phyloP scores from a whole-genome alignment of 2,329 filamentous ascomycete genomes.

The Bipolaris zeicola region DNA sequence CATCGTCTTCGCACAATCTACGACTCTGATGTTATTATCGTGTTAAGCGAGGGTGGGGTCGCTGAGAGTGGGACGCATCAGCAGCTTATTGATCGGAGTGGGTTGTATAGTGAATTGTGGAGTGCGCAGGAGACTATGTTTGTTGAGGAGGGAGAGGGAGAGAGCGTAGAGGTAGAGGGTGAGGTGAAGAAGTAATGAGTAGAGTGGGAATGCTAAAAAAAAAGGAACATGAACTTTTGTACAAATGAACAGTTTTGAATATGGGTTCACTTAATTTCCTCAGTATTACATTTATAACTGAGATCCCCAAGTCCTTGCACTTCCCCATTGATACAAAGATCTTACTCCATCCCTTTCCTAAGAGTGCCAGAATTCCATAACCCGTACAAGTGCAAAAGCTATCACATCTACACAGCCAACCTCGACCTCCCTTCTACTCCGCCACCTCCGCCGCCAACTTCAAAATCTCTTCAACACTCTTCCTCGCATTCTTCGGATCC shows the following conservation, averaged over 20 bases:
- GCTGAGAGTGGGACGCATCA: conserved; percentile 88
- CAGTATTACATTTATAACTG: too few relatives aligned
- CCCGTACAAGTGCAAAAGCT: neutral
- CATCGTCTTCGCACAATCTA: conserved; percentile 92
- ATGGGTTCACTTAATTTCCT: too few relatives aligned
- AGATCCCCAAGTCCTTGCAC: too few relatives aligned
- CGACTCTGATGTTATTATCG: conserved; percentile 89
- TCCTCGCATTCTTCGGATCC: conserved; percentile 78
- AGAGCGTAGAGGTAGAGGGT: neutral
- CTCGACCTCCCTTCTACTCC: conserved; percentile 41
- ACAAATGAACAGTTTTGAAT: too few relatives aligned
- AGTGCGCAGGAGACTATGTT: conserved; percentile 59
- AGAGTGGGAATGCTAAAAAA: neutral
- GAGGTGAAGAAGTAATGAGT: neutral
- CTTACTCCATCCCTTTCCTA: neutral
- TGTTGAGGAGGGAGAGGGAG: conserved; percentile 15
- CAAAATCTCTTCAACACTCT: conserved; percentile 78
- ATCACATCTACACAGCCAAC: neutral
- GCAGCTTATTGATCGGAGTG: conserved; percentile 76
- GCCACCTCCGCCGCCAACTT: conserved; percentile 72
- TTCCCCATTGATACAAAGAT: neutral
- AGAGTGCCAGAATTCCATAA: neutral
- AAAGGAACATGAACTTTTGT: too few relatives aligned
- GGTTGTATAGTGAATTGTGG: conserved; percentile 90
- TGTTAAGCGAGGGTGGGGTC: conserved; percentile 82